phyloP scores from a whole-genome alignment of 2,329 filamentous ascomycete genomes.

The Leptographium lundbergii region DNA sequence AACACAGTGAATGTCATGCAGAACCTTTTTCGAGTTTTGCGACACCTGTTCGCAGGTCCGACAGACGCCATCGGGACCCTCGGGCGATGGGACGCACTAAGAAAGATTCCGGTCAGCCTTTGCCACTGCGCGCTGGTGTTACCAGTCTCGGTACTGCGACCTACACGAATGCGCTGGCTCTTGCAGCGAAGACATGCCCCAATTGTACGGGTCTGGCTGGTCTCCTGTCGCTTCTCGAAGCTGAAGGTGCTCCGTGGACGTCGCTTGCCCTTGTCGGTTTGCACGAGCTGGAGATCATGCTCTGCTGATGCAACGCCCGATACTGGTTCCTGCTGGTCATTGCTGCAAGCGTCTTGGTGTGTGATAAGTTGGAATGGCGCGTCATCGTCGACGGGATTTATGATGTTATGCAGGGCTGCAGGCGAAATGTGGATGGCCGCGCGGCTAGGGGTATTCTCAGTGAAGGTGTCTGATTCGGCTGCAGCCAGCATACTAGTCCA shows the following conservation, averaged over 20 bases:
- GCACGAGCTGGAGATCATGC: neutral
- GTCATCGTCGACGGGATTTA: conserved; percentile 4
- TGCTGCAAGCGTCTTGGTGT: neutral
- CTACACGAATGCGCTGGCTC: conserved; percentile 30
- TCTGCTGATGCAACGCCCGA: neutral
- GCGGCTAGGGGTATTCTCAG: neutral
- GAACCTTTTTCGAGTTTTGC: conserved; percentile 30
- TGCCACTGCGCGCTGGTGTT: neutral
- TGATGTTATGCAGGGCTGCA: conserved; percentile 4
- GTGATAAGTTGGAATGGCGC: neutral
- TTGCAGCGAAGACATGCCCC: conserved; percentile 32
- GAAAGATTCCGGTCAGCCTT: neutral
- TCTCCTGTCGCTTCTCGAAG: conserved; percentile 18
- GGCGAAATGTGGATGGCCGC: neutral
- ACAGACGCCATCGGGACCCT: conserved; percentile 18
- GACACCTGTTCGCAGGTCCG: conserved; percentile 25
- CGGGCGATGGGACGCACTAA: conserved; percentile 14
- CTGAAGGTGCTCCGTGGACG: conserved; percentile 13
- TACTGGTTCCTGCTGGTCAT: neutral
- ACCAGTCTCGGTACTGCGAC: conserved; percentile 8
- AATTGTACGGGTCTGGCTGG: conserved; percentile 21
- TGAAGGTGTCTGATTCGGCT: neutral
- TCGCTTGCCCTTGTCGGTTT: neutral
- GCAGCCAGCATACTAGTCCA: neutral
- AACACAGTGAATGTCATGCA: conserved; percentile 31